A percentile compares a stretch with the other conserved stretches of the same genome.
Conservation (phyloP, 768 basidiomycete species). For the Hericium alpestre region DNA sequence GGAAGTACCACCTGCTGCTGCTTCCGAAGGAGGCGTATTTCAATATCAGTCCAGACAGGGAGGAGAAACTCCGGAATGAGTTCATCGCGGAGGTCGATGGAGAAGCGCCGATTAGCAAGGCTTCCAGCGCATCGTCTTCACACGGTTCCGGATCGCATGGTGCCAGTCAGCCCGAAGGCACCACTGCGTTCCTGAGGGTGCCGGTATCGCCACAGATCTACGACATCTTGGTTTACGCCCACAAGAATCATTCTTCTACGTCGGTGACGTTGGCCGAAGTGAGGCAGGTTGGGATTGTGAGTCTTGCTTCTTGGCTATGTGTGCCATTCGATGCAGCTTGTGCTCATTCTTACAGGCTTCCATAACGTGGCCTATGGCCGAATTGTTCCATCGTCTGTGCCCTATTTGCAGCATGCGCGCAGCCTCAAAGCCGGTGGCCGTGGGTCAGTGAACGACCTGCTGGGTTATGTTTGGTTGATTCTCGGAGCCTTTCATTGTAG, state of each 20-base stretch:
- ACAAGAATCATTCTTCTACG: slow-evolving; percentile 46
- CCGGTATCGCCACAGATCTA: slow-evolving; percentile 61
- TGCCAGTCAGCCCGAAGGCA: slow-evolving; percentile 20
- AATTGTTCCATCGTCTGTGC: slow-evolving; percentile 53
- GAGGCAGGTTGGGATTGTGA: slow-evolving; percentile 49
- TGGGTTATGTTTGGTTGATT: no score
- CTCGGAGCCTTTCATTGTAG: no score
- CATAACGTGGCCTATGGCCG: slow-evolving; percentile 68
- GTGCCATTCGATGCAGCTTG: not conserved
- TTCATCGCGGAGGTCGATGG: slow-evolving; percentile 34
- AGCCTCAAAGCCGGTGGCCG: slow-evolving; percentile 12
- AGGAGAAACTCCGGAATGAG: slow-evolving; percentile 38
- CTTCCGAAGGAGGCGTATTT: slow-evolving; percentile 53
- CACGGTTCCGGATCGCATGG: slow-evolving; percentile 6
- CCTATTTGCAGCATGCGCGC: slow-evolving; percentile 39
- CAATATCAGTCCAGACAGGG: slow-evolving; percentile 35
- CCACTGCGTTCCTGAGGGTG: slow-evolving; percentile 44
- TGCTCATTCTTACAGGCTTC: slow-evolving; percentile 32
- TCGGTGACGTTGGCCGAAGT: slow-evolving; percentile 46
- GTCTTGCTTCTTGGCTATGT: slow-evolving; percentile 15
- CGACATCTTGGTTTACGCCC: slow-evolving; percentile 57
- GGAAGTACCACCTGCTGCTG: slow-evolving; percentile 45
- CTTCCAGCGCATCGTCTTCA: not conserved
- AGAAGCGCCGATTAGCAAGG: slow-evolving; percentile 13
- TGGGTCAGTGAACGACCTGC: not conserved